Base-by-base conservation (phyloP, 2,329 filamentous ascomycete genomes). In the Laburnicola sp. region DNA sequence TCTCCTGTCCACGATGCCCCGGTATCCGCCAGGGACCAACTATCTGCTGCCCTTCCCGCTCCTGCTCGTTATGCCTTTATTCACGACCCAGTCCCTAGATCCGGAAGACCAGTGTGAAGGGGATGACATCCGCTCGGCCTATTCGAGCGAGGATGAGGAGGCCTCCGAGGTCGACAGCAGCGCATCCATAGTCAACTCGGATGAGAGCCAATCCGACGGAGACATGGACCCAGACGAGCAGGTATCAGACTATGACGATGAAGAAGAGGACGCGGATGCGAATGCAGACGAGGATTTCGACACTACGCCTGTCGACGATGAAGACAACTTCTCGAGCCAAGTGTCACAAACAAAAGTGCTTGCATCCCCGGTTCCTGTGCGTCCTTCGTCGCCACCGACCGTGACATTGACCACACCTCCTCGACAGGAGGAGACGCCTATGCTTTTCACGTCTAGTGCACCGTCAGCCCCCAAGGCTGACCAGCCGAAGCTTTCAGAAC, bases 131-230 rank as follows among this genome's bases (percentile, higher is more conserved):
- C 9, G 10, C n/a, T 37, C 43, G 7, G 21, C 25, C 25, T 45
- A 30, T 31, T 30, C 32, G 7, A 38, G 43, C 34, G 43, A 38
- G 2, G 43, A 37, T 22, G 45, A 53, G 11, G 38, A 41, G 5
- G 39, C 32, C 23, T 46, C 32, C 30, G 21, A 36, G 10, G n/a
- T 34, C 1, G 45, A 45, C 16, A 38, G 25, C 8, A 28, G 32
- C 26, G 26, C 32, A 6, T 45, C 39, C 23, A 22, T 38, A 6
- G 30, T 11, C 6, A 35, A 48, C 23, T 48, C 42, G n/a, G 39
- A 48, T 27, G 44, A 42, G 28, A 38, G 34, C 23, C 43, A 38
- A 6, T 45, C 43, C 4, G 48, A 51, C 6, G 48, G 31, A 9
- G 42, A 46, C n/a, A 39, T 38, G 39, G 39, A 48, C 5, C 5